Conservation (phyloP, 768 basidiomycete species). For the Polyporus arcularius region DNA sequence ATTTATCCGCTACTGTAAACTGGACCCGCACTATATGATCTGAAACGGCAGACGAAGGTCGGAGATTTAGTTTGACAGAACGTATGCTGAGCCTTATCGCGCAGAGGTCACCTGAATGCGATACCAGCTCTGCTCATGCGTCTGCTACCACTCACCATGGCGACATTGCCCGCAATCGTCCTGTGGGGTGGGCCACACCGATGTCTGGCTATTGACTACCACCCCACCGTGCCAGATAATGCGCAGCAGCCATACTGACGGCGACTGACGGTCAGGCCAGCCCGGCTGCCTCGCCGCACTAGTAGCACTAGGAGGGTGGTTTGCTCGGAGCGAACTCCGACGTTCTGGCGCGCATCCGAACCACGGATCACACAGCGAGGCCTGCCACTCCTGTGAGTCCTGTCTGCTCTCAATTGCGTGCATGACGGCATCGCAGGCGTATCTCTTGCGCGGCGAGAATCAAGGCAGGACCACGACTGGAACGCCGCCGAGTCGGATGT, state of each 20-base stretch:
- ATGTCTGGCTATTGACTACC: too few relatives aligned
- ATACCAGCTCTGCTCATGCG: background rate
- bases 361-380: background rate
- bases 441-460: background rate
- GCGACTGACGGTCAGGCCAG: too few relatives aligned
- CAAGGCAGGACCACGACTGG: background rate
- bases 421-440: background rate
- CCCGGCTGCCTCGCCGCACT: too few relatives aligned
- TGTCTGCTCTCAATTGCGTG: background rate
- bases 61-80: background rate
- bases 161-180: conserved; percentile 11
- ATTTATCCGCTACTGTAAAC: conserved; percentile 17
- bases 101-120: conserved; percentile 1
- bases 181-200: background rate
- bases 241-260: too few relatives aligned
- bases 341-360: too few relatives aligned
- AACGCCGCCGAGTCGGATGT: background rate
- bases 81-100: conserved; percentile 3
- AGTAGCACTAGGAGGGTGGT: too few relatives aligned
- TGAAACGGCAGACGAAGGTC: background rate
- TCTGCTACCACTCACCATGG: conserved; percentile 6
- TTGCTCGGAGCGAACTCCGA: too few relatives aligned
- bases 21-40: conserved; percentile 7
- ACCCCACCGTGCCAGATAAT: too few relatives aligned
- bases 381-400: background rate